phyloP scores from a whole-genome alignment of 2,329 filamentous ascomycete species.

The Pseudogymnoascus sp. region DNA sequence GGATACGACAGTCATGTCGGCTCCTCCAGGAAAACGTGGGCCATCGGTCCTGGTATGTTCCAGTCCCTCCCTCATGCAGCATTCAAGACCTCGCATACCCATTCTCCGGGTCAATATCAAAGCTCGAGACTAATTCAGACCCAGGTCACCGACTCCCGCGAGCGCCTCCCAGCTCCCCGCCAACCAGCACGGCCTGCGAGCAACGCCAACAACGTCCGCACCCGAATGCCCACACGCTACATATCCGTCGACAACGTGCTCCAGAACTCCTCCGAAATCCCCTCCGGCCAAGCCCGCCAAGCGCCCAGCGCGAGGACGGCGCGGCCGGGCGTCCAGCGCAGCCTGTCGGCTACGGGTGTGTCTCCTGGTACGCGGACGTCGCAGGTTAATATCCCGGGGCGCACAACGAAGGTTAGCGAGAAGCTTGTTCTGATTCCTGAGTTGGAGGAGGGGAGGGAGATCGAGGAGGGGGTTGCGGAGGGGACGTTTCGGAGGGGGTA shows the following conservation, averaged over 20 bases:
- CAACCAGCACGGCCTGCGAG: conserved; percentile 27
- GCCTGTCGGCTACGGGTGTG: conserved; percentile 34
- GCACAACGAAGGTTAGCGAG: conserved; percentile 90
- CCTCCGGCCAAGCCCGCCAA: conserved; percentile 79
- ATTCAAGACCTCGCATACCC: conserved; percentile 12
- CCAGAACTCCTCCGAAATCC: conserved; percentile 88
- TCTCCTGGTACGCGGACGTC: conserved; percentile 32
- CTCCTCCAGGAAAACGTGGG: conserved; percentile 38
- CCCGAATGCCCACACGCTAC: conserved; percentile 54
- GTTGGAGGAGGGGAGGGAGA: conserved; percentile 53
- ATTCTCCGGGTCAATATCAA: conserved; percentile 22
- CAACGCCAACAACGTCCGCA: conserved; percentile 25
- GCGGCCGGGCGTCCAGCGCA: conserved; percentile 37
- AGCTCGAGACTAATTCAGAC: conserved; percentile 16
- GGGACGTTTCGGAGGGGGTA: conserved; percentile 40
- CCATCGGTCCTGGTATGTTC: conserved; percentile 50
- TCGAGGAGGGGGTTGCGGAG: conserved; percentile 49
- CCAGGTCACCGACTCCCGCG: conserved; percentile 50
- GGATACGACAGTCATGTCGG: background rate
- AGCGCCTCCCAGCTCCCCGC: conserved; percentile 32
- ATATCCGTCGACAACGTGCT: conserved; percentile 92
- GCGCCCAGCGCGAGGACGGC: conserved; percentile 45
- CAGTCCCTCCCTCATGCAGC: conserved; percentile 5
- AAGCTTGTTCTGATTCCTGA: conserved; percentile 94
- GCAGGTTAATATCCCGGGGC: conserved; percentile 58